Evolutionary conservation across 495 filamentous ascomycete genomes (phyloP).

Genomic region (Penicillium cinerascens): DNA sequence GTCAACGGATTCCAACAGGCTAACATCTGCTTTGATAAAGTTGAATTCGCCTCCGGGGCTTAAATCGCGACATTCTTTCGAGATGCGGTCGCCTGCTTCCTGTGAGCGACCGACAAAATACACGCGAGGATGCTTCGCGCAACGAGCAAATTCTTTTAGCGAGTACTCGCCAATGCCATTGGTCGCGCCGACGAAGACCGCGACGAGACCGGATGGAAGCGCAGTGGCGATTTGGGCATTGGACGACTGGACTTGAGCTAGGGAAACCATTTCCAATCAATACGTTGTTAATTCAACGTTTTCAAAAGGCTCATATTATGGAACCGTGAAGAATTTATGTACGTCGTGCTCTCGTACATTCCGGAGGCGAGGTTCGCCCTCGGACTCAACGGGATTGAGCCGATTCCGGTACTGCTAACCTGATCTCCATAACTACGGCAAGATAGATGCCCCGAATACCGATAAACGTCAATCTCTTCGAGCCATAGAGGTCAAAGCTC

Average conservation of each 20-base stretch:
- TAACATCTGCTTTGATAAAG: conserved; percentile 58
- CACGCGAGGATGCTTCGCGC: conserved; percentile 36
- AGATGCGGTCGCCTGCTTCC: conserved; percentile 41
- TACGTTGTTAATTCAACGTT: too few species aligned
- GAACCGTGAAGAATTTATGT: too few species aligned
- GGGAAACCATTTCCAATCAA: conserved; percentile 32
- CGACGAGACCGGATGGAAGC: conserved; percentile 43
- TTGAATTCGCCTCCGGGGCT: conserved; percentile 34
- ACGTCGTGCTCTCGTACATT: too few species aligned
- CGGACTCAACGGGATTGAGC: too few species aligned
- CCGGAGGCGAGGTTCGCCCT: too few species aligned
- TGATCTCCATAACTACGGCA: too few species aligned
- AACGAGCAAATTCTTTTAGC: conserved; percentile 51
- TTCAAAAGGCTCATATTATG: too few species aligned
- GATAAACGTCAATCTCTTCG: too few species aligned
- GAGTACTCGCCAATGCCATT: conserved; percentile 56
- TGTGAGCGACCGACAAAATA: conserved; percentile 50
- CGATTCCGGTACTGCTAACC: too few species aligned
- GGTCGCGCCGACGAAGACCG: conserved; percentile 61
- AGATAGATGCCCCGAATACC: too few species aligned
- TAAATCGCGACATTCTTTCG: conserved; percentile 33
- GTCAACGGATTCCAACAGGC: conserved; percentile 57
- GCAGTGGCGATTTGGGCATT: conserved; percentile 33
- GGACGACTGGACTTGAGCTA: conserved; percentile 33
- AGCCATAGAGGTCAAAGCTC: too few species aligned